Percentiles rank a stretch among this genome's conserved stretches.
Conservation (phyloP, 306 rosid species). For the Cicer arietinum region DNA sequence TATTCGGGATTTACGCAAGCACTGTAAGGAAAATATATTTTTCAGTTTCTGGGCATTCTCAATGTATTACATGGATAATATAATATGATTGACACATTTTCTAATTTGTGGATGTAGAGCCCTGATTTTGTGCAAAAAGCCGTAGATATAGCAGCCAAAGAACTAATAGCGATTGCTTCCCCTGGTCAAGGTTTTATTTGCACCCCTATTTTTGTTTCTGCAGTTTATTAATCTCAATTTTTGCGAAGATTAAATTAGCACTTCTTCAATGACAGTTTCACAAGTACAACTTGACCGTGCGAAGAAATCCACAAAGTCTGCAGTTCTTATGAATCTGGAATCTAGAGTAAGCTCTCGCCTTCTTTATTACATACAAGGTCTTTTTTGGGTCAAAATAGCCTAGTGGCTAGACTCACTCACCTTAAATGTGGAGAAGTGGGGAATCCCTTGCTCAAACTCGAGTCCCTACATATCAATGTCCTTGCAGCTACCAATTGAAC, state of each 20-base stretch:
- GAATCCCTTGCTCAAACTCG: no score
- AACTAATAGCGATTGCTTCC: slow-evolving; percentile 75
- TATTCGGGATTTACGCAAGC: slow-evolving; percentile 86
- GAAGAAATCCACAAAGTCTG: slow-evolving; percentile 85
- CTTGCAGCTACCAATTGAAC: no score
- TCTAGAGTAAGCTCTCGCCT: slow-evolving; percentile 71
- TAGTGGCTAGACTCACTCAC: no score
- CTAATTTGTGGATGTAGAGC: slow-evolving; percentile 57
- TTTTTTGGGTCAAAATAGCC: no score
- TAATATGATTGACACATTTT: slow-evolving; percentile 34
- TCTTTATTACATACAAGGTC: background rate
- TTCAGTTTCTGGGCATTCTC: slow-evolving; percentile 13
- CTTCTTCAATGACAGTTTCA: slow-evolving; percentile 60
- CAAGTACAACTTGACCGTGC: slow-evolving; percentile 89
- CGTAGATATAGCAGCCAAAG: slow-evolving; percentile 80
- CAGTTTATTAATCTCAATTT: slow-evolving; percentile 26
- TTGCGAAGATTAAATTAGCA: background rate
- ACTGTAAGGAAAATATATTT: slow-evolving; percentile 62
- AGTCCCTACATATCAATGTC: no score
- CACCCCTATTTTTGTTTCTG: background rate
- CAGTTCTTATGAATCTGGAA: slow-evolving; percentile 95
- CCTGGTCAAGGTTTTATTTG: slow-evolving; percentile 79
- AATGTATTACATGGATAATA: slow-evolving; percentile 1
- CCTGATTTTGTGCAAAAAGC: slow-evolving; percentile 68
- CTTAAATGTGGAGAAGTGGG: no score